Base-by-base conservation (phyloP, 495 filamentous ascomycete species). In the Tuber microsphaerosporum region DNA sequence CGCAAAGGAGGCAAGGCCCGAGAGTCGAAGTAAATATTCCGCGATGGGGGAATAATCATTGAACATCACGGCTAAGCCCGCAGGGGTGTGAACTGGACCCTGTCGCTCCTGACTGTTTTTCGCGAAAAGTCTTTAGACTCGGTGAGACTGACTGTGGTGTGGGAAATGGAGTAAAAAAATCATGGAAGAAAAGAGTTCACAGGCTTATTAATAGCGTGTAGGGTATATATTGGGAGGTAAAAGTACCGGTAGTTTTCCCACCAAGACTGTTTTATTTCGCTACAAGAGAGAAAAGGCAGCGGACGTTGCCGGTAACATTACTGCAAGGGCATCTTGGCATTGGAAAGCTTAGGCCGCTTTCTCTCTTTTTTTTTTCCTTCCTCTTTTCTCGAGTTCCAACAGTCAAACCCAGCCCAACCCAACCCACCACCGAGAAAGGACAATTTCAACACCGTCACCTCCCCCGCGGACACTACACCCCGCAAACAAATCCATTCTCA, bases 1-100 rank as follows among this genome's bases (percentile, higher is more conserved):
- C 10, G 7, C 46, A n/a, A 16, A 61, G 51, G 51, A 12, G 51
- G 31, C n/a, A 31, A 16, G 26, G 16, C 51, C n/a, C 12, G 51
- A 31, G 51, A 61, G 51, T 61, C 51, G 56, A 65, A 65, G 56
- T 65, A 65, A 65, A 65, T 65, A 65, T 34, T 65, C 56, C 56
- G 56, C 56, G 26, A 65, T 65, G 4, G 12, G 26, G 56, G 56
- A 65, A 65, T 65, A 34, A 34, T 65, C 56, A 19, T 65, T 34
- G 56, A 65, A 65, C 26, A 65, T 65, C 56, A 34, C 14, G 12
- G 56, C 5, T 12, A 31, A 16, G n/a, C 34, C 31, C 31, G 14
- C 26, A 31, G 26, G 56, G 56, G 6, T 65, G 56, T 65, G 56
- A 65, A 34, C 26, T 65, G 56, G 26, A 65, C 56, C 26, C 26